These are phyloP conservation scores for Suillus clintonianus DNA, from an alignment of 768 basidiomycete genomes.

Conservation along the genomic window DNA sequence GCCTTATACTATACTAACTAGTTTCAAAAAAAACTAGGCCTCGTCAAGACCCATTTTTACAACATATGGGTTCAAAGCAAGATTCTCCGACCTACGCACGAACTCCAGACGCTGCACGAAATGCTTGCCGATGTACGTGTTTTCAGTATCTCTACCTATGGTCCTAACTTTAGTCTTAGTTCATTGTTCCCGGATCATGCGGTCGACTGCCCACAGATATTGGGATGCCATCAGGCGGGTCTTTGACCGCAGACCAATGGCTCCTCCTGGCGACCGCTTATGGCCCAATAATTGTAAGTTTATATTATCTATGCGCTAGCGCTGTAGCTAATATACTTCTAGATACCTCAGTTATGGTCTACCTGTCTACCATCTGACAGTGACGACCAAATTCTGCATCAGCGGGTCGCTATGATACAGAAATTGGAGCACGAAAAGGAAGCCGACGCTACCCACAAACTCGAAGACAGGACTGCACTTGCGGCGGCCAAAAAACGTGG, in stretches of 20 bases:
- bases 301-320: neutral
- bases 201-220: slow-evolving; percentile 23
- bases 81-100: slow-evolving; percentile 11
- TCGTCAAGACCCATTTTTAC: slow-evolving; percentile 29
- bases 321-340: neutral
- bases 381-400: neutral
- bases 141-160: neutral
- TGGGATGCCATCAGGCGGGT: slow-evolving; percentile 35
- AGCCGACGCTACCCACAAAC: neutral
- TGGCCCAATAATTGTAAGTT: slow-evolving; percentile 28
- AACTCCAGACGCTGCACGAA: neutral
- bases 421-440: neutral
- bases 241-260: slow-evolving; percentile 38
- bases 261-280: slow-evolving; percentile 26
- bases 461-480: neutral
- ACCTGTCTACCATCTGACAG: slow-evolving; percentile 9
- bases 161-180: neutral
- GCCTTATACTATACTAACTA: neutral
- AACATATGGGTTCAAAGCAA: slow-evolving; percentile 27
- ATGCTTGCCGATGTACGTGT: slow-evolving; percentile 1
- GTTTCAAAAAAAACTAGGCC: slow-evolving; percentile 10
- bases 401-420: neutral
- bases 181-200: neutral
- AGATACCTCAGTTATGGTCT: slow-evolving; percentile 31
- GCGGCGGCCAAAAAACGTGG: neutral